These are phyloP conservation scores for Domatiomyces globalis DNA, from an alignment of 2,329 filamentous ascomycete genomes.

Conservation along the genomic window DNA sequence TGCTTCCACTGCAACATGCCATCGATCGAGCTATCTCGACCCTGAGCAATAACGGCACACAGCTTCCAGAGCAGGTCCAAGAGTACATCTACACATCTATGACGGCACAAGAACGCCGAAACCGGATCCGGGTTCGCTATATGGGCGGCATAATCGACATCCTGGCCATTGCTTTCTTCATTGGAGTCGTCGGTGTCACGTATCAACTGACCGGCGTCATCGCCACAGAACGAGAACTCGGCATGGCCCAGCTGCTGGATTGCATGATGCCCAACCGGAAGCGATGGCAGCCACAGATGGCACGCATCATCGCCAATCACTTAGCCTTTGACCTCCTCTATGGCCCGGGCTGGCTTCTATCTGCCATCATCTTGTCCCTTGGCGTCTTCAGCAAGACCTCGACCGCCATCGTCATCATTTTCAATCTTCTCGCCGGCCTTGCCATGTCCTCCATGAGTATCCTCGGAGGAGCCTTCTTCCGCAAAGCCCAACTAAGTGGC, in stretches of 20 bases:
- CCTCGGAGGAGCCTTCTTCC: slow-evolving; percentile 70
- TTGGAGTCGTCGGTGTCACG: slow-evolving; percentile 64
- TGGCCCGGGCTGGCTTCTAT: slow-evolving; percentile 67
- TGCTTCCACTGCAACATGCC: slow-evolving; percentile 64
- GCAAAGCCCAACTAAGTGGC: slow-evolving; percentile 73
- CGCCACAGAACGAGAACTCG: slow-evolving; percentile 69
- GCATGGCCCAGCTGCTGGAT: slow-evolving; percentile 78
- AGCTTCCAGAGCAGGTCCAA: slow-evolving; percentile 31
- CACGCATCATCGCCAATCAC: slow-evolving; percentile 65
- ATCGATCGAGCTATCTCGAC: slow-evolving; percentile 55
- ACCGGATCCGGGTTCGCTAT: slow-evolving; percentile 53
- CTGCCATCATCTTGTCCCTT: slow-evolving; percentile 48
- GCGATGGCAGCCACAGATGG: slow-evolving; percentile 62
- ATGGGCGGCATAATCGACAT: slow-evolving; percentile 62
- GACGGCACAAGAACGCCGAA: slow-evolving; percentile 52
- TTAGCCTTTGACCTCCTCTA: slow-evolving; percentile 69
- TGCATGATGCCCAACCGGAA: slow-evolving; percentile 72
- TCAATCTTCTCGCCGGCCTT: slow-evolving; percentile 62
- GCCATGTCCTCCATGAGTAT: slow-evolving; percentile 68
- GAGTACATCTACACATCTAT: slow-evolving; percentile 66
- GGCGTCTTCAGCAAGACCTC: slow-evolving; percentile 54
- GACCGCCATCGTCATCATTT: slow-evolving; percentile 53
- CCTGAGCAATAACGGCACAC: slow-evolving; percentile 28
- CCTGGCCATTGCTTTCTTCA: slow-evolving; percentile 63
- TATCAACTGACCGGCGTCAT: slow-evolving; percentile 81